These are phyloP conservation scores for Ceratobasidium sp. DNA, from an alignment of 1,284 basidiomycete species.

Conservation along the genomic window DNA sequence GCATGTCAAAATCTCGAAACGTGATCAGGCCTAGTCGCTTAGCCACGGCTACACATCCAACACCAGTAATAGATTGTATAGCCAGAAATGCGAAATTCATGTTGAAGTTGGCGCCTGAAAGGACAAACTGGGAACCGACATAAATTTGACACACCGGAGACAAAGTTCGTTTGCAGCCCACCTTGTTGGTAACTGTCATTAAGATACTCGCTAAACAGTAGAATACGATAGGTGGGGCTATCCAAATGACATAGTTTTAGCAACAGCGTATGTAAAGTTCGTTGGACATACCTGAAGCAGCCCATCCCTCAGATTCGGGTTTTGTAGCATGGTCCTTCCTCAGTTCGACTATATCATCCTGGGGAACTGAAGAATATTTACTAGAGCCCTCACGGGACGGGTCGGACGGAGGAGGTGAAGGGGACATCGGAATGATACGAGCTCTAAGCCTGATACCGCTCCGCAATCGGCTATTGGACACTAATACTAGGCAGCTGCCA, in stretches of 20 bases:
- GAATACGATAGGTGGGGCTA: constrained; percentile 82
- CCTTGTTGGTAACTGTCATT: constrained; percentile 99
- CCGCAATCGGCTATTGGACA: not conserved
- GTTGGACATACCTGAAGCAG: constrained; percentile 19
- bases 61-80: constrained; percentile 91
- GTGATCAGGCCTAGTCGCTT: constrained; percentile 88
- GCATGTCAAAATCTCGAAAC: constrained; percentile 85
- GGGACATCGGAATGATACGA: constrained; percentile 34
- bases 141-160: constrained; percentile 31
- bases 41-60: constrained; percentile 75
- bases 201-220: constrained; percentile 96
- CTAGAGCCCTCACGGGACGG: constrained; percentile 5
- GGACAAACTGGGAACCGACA: constrained; percentile 76
- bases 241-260: constrained; percentile 32
- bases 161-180: constrained; percentile 52
- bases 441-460: not conserved
- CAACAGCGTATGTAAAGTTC: not conserved
- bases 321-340: constrained; percentile 69
- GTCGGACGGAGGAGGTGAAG: constrained; percentile 42
- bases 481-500: constrained; percentile 7
- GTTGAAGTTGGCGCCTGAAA: constrained; percentile 92
- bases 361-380: constrained; percentile 35
- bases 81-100: constrained; percentile 97
- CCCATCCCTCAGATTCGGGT: constrained; percentile 41
- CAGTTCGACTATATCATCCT: constrained; percentile 66